These are phyloP conservation scores for Chlamydomonas incerta DNA, from an alignment of 139 green algal genomes.

Conservation along the genomic window DNA sequence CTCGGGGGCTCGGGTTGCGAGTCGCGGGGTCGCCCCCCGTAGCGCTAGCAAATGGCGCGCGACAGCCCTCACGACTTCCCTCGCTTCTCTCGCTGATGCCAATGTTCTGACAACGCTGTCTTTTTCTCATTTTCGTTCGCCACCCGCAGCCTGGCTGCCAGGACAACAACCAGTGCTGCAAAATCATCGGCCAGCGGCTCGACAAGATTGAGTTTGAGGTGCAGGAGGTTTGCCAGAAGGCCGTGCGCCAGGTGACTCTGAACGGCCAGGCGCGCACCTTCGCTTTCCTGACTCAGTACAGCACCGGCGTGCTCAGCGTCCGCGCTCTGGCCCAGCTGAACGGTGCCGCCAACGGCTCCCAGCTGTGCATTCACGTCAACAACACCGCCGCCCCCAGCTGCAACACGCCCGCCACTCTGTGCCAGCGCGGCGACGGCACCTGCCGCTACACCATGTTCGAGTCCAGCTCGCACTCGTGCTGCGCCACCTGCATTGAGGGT, in stretches of 20 bases:
- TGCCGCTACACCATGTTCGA: constrained; percentile 18
- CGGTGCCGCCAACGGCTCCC: neutral
- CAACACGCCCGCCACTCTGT: neutral
- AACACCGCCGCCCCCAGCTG: neutral
- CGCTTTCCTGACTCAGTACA: constrained; percentile 10
- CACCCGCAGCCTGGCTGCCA: neutral
- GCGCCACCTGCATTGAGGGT: constrained; percentile 5
- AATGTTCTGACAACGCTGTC: neutral
- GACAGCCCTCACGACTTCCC: neutral
- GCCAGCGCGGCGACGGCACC: constrained; percentile 17
- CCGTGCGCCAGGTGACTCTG: constrained; percentile 14
- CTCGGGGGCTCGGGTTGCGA: too few species aligned
- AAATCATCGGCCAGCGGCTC: neutral
- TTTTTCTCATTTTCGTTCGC: neutral
- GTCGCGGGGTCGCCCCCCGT: too few species aligned
- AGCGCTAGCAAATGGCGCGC: too few species aligned
- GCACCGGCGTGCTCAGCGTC: constrained; percentile 15
- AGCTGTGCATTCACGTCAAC: constrained; percentile 28
- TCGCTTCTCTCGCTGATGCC: too few species aligned
- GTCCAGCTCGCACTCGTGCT: constrained; percentile 36
- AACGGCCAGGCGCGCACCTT: constrained; percentile 15
- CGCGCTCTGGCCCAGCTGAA: neutral
- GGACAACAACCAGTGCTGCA: constrained; percentile 28
- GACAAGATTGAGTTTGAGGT: constrained; percentile 37
- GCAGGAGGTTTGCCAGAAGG: neutral